Evolutionary conservation across 768 basidiomycete genomes (phyloP), one percentile per base, ranked within the genome.

Genomic region (Stropharia rugosoannulata): DNA sequence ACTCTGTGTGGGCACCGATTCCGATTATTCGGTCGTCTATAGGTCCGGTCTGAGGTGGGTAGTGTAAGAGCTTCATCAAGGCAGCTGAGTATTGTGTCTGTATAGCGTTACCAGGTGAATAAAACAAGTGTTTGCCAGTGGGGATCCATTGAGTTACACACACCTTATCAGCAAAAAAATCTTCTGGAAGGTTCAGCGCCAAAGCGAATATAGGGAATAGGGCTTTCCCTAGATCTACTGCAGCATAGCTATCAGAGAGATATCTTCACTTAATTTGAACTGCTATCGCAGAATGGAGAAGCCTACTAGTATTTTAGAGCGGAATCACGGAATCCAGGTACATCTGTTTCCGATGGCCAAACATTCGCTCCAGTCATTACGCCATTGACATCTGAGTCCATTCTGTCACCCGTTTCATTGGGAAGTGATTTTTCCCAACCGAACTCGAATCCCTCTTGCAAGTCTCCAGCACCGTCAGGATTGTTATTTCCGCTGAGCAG

Each of bases 361-460:
- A 89, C 79, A 61, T 95, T 95, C 5, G 78, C 82, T 1, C 84
- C 87, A 9, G 80, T 72, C 84, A 91, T 87, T 4, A 72, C 75
- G 11, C 87, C 86, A 41, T 79, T 76, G 6, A 77, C 59, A 50
- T 35, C 62, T 10, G 77, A 57, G 45, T 38, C 62, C 38, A 56
- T 67, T 18, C 60, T 61, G 1, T 45, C 62, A 43, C 70, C 62
- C 1, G 35, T 47, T 7, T 54, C 54, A 10, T 73, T 62, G 0
- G 80, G 7, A 11, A 11, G 13, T 22, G 51, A 65, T 22, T 75
- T 70, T 65, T 93, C 89, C 79, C 83, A 87, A 3, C 92, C 91
- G 54, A 96, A 78, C 62, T 94, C 88, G 67, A 95, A 96, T 2
- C 89, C 93, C 68, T 98, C 94, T 65, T 95, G 92, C 51, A 95